These are phyloP conservation scores for Codiaeum variegatum DNA, from an alignment of 441 rosid genomes.

Conservation along the genomic window DNA sequence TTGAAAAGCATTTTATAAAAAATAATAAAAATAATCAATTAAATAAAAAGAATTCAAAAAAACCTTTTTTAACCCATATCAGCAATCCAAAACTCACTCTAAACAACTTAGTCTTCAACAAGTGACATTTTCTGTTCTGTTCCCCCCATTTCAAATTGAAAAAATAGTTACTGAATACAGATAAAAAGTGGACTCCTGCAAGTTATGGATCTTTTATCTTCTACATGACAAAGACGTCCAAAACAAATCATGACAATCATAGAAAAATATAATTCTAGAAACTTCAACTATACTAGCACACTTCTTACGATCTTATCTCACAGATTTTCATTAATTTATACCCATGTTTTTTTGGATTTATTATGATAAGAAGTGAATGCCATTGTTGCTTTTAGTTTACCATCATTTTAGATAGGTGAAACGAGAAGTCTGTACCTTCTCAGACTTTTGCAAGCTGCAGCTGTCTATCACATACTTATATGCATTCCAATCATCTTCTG, in stretches of 20 bases:
- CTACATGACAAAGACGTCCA: not conserved
- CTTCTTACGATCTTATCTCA: not conserved
- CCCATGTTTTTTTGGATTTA: not conserved
- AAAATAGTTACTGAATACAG: not conserved
- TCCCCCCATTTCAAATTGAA: not conserved
- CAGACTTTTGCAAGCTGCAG: slow-evolving; percentile 64
- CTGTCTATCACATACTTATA: slow-evolving; percentile 54
- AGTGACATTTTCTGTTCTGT: not conserved
- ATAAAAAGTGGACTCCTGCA: not conserved
- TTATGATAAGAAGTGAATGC: not conserved
- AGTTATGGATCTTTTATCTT: not conserved
- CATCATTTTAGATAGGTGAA: not conserved
- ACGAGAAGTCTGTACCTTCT: slow-evolving; percentile 36
- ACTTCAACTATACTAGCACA: not conserved
- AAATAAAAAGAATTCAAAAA: no score
- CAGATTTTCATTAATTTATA: not conserved
- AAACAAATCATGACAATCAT: not conserved
- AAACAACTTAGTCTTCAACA: no score
- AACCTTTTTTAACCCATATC: no score
- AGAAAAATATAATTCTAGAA: not conserved
- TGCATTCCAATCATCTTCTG: slow-evolving; percentile 66
- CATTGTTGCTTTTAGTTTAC: not conserved
- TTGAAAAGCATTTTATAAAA: no score
- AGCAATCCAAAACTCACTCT: no score
- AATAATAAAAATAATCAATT: no score